A percentile compares a stretch with the other conserved stretches of the same genome.
phyloP scores from a whole-genome alignment of 495 filamentous ascomycete genomes.

The Terfezia claveryi region DNA sequence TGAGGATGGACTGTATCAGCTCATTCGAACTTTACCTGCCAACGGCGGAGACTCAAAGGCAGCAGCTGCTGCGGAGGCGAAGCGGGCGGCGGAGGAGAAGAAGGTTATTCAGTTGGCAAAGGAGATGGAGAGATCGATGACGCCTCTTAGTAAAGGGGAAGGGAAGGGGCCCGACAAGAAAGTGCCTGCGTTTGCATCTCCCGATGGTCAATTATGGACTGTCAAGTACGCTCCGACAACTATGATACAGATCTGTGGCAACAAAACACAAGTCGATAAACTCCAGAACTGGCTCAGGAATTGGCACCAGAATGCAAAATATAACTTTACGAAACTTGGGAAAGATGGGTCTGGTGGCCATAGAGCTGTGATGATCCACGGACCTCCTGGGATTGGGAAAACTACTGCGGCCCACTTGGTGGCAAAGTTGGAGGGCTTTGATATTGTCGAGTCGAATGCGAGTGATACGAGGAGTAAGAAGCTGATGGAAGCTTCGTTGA shows the following conservation, averaged over 20 bases:
- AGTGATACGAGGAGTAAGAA: slow-evolving; percentile 97
- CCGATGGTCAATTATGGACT: slow-evolving; percentile 67
- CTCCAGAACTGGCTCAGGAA: slow-evolving; percentile 66
- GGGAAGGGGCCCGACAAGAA: slow-evolving; percentile 24
- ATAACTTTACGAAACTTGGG: slow-evolving; percentile 53
- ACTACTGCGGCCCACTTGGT: slow-evolving; percentile 91
- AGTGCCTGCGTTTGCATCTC: slow-evolving; percentile 19
- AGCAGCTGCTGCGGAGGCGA: slow-evolving; percentile 61
- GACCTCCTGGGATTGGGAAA: slow-evolving; percentile 92
- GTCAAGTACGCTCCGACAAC: slow-evolving; percentile 79
- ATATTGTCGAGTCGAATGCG: slow-evolving; percentile 85
- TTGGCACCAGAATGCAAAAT: slow-evolving; percentile 54
- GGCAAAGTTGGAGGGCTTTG: slow-evolving; percentile 78
- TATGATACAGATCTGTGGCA: slow-evolving; percentile 78
- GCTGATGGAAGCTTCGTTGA: slow-evolving; percentile 66
- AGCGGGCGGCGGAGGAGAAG: slow-evolving; percentile 58
- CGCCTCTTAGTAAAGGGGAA: slow-evolving; percentile 24
- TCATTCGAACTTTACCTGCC: slow-evolving; percentile 65
- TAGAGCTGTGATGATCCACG: slow-evolving; percentile 77
- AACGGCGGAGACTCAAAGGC: slow-evolving; percentile 71
- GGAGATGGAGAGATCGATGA: slow-evolving; percentile 52
- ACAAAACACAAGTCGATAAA: slow-evolving; percentile 76
- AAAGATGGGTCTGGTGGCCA: slow-evolving; percentile 57
- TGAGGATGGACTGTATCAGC: slow-evolving; percentile 72
- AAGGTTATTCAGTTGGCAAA: slow-evolving; percentile 54